phyloP scores from a whole-genome alignment of 805 yeast genomes.

The Zygotorulaspora chibaensis region DNA sequence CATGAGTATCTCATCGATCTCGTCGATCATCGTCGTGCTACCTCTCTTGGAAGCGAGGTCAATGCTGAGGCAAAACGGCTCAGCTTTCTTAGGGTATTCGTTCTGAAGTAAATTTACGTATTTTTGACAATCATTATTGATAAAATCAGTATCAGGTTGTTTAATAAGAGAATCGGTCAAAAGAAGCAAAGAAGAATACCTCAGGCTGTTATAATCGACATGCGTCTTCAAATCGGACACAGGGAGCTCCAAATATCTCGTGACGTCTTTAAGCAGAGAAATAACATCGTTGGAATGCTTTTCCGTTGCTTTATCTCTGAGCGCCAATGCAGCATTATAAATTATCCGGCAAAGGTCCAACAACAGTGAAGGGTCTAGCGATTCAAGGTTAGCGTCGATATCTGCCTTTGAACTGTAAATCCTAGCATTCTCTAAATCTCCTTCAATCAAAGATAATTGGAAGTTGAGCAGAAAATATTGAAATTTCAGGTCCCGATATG shows the following conservation, averaged over 20 bases:
- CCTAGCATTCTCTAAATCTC: constrained; percentile 36
- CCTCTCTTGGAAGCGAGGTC: constrained; percentile 20
- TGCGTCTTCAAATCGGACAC: constrained; percentile 13
- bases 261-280: constrained; percentile 17
- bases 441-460: constrained; percentile 30
- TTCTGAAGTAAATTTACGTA: constrained; percentile 26
- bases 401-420: constrained; percentile 34
- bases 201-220: constrained; percentile 19
- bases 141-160: constrained; percentile 1
- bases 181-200: constrained; percentile 25
- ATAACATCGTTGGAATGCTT: constrained; percentile 5
- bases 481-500: constrained; percentile 20
- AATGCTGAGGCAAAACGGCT: constrained; percentile 32
- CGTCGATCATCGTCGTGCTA: constrained; percentile 4
- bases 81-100: constrained; percentile 29
- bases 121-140: constrained; percentile 9
- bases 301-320: constrained; percentile 9
- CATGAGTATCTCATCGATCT: constrained; percentile 34
- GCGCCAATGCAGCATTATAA: constrained; percentile 32
- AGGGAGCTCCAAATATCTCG: constrained; percentile 14
- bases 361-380: constrained; percentile 14
- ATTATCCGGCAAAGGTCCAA: constrained; percentile 35
- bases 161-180: constrained; percentile 30
- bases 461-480: constrained; percentile 35
- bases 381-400: constrained; percentile 10